Conservation (phyloP, 495 filamentous ascomycete genomes). For the Rhypophila decipiens region DNA sequence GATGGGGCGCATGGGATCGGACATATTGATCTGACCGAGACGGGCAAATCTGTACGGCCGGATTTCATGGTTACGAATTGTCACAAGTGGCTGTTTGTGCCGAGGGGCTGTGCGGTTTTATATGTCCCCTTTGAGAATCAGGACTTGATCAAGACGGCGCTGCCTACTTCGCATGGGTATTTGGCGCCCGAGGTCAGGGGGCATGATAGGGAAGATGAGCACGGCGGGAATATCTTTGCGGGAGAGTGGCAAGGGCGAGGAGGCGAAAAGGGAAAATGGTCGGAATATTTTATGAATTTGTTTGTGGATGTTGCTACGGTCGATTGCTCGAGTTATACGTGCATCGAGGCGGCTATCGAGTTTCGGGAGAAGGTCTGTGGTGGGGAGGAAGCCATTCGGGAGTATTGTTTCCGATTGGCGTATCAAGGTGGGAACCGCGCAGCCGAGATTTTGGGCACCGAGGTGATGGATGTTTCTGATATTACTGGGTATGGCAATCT, state of each 20-base stretch:
- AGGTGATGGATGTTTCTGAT: conserved; percentile 62
- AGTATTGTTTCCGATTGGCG: conserved; percentile 52
- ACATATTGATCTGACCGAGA: conserved; percentile 55
- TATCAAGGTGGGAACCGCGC: conserved; percentile 50
- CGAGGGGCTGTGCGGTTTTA: conserved; percentile 65
- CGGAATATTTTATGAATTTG: conserved; percentile 47
- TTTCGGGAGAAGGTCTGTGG: conserved; percentile 64
- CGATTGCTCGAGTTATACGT: conserved; percentile 61
- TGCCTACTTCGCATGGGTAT: conserved; percentile 63
- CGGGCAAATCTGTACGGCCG: conserved; percentile 46
- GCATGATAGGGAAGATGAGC: too few relatives aligned
- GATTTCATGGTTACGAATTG: conserved; percentile 76
- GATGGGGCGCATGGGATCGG: conserved; percentile 75
- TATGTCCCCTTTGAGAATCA: conserved; percentile 71
- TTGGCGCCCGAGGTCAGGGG: too few relatives aligned
- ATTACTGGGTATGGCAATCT: conserved; percentile 33
- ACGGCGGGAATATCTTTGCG: too few relatives aligned
- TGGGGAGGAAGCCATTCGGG: conserved; percentile 61
- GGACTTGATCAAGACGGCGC: conserved; percentile 55
- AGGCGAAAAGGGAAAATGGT: conserved; percentile 4
- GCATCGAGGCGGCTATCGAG: conserved; percentile 56
- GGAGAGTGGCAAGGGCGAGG: too few relatives aligned
- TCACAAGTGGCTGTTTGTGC: conserved; percentile 76
- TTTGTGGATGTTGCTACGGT: conserved; percentile 69
- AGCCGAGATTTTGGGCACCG: conserved; percentile 56